A percentile compares a stretch with the other conserved stretches of the same genome.
These are phyloP conservation scores for Fusarium coffeatum DNA, from an alignment of 2,329 filamentous ascomycete species.

Conservation along the genomic window DNA sequence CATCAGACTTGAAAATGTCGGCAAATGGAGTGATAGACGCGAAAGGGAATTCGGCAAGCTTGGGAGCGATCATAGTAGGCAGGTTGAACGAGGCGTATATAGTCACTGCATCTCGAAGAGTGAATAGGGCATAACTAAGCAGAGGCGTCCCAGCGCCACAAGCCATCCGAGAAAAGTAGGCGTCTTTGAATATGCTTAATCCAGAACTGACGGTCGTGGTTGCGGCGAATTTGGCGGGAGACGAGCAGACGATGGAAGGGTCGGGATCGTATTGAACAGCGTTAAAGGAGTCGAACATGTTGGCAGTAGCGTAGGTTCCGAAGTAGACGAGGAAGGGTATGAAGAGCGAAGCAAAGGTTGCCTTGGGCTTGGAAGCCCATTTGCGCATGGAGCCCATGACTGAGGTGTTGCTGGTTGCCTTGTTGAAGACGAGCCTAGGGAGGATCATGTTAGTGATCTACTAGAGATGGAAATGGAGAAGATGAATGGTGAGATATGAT, in stretches of 20 bases:
- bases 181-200: constrained; percentile 42
- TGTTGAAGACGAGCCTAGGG: constrained; percentile 41
- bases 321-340: constrained; percentile 46
- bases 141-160: constrained; percentile 36
- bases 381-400: constrained; percentile 38
- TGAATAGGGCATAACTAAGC: constrained; percentile 40
- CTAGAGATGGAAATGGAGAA: background rate
- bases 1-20: constrained; percentile 37
- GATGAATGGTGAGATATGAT: accelerated
- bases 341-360: constrained; percentile 37
- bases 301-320: constrained; percentile 45
- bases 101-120: constrained; percentile 41
- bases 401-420: constrained; percentile 38
- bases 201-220: constrained; percentile 41
- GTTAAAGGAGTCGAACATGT: constrained; percentile 43
- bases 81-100: constrained; percentile 45
- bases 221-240: constrained; percentile 41
- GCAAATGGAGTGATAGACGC: constrained; percentile 31
- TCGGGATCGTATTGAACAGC: constrained; percentile 33
- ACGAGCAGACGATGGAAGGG: constrained; percentile 35
- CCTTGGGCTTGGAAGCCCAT: constrained; percentile 40
- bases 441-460: background rate
- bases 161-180: constrained; percentile 37
- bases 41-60: constrained; percentile 39
- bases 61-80: constrained; percentile 40